Conservation (phyloP, 345 rosid species). For the Salix viminalis region DNA sequence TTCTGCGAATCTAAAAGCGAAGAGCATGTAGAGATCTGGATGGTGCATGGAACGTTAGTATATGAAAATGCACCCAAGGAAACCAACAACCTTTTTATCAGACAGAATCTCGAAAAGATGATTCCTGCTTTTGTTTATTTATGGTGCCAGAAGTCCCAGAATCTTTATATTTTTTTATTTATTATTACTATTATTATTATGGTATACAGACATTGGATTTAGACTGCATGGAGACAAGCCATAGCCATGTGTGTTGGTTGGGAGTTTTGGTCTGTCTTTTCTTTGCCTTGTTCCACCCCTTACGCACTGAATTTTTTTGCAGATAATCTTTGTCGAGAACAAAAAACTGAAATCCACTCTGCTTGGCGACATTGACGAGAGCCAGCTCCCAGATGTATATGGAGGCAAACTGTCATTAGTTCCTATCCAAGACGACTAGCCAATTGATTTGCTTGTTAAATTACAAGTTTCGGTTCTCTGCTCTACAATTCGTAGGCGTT, state of each 20-base stretch:
- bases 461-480: neutral
- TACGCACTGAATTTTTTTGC: slow-evolving; percentile 9
- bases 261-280: neutral
- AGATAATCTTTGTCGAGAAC: slow-evolving; percentile 81
- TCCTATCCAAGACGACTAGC: slow-evolving; percentile 51
- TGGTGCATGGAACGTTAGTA: neutral
- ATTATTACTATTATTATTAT: neutral
- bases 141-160: neutral
- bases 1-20: neutral
- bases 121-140: neutral
- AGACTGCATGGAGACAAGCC: neutral
- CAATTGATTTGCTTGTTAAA: neutral
- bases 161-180: neutral
- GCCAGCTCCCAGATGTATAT: slow-evolving; percentile 68
- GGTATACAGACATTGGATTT: neutral
- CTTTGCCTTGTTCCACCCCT: neutral
- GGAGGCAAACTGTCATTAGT: slow-evolving; percentile 69
- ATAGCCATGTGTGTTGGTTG: neutral
- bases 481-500: neutral
- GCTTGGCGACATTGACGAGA: slow-evolving; percentile 68
- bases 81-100: neutral
- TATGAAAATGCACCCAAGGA: neutral
- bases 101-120: neutral
- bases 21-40: neutral
- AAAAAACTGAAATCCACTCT: slow-evolving; percentile 57